These are phyloP conservation scores for Didymella pinodella DNA, from an alignment of 2,329 filamentous ascomycete species.

Conservation along the genomic window DNA sequence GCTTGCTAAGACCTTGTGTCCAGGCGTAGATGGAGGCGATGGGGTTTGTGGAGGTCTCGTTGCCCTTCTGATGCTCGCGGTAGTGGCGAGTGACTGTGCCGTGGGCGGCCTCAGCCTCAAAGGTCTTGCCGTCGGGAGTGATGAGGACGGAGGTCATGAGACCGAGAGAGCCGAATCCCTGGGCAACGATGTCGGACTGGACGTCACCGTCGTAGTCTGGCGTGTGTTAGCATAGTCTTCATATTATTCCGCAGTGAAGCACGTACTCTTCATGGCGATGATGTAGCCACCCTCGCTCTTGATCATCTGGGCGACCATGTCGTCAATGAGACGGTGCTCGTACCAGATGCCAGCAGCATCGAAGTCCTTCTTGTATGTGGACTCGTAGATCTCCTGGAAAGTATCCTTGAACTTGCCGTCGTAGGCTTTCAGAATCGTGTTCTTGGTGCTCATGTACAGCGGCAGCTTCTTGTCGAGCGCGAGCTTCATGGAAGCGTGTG, in stretches of 20 bases:
- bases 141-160: constrained; percentile 98
- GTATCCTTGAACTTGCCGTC: constrained; percentile 99
- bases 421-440: constrained; percentile 99
- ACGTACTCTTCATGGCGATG: constrained; percentile 93
- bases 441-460: constrained; percentile 99
- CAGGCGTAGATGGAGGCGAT: constrained; percentile 99
- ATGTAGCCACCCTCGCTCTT: constrained; percentile 97
- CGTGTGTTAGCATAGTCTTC: constrained; percentile 25
- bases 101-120: constrained; percentile 97
- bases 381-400: constrained; percentile 96
- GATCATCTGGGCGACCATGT: constrained; percentile 99
- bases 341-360: constrained; percentile 97
- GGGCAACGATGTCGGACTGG: constrained; percentile 96
- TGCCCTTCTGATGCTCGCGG: constrained; percentile 98
- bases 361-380: constrained; percentile 84
- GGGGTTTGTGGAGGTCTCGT: constrained; percentile 96
- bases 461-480: constrained; percentile 85
- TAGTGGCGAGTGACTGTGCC: constrained; percentile 98
- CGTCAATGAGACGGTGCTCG: constrained; percentile 98
- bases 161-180: constrained; percentile 96
- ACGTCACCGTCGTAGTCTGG: constrained; percentile 98
- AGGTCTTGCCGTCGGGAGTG: constrained; percentile 95
- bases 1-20: constrained; percentile 93
- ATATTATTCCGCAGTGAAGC: not conserved
- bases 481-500: constrained; percentile 96